Evolutionary conservation across 345 rosid species (phyloP).

Genomic region (Citrus cavaleriei): DNA sequence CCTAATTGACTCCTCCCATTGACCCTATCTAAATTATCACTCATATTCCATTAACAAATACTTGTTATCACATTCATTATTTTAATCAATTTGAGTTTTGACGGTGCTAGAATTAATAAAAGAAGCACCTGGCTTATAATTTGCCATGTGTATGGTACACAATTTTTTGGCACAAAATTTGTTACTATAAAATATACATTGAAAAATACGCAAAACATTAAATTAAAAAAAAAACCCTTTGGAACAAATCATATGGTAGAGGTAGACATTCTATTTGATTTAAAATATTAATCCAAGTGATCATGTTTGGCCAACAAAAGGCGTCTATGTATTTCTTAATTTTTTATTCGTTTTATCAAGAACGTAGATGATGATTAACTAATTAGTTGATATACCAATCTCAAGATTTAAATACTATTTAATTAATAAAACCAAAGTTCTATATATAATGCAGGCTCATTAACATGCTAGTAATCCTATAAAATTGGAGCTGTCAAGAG

Average conservation of each 20-base stretch:
- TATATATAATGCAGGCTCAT: neutral
- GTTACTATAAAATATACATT: neutral
- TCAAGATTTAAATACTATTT: neutral
- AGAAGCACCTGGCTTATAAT: neutral
- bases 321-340: neutral
- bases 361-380: neutral
- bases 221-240: neutral
- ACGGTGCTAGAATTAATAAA: neutral
- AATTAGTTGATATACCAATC: neutral
- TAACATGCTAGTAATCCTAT: neutral
- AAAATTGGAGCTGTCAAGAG: neutral
- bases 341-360: neutral
- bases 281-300: neutral
- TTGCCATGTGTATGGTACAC: slow-evolving; percentile 1
- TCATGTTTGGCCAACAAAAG: neutral
- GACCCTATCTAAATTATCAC: neutral
- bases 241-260: neutral
- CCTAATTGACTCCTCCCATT: neutral
- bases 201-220: neutral
- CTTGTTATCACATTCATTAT: neutral
- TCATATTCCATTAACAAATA: neutral
- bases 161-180: neutral
- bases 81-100: neutral
- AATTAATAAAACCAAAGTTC: neutral
- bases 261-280: neutral